These are phyloP conservation scores for Boletus patriciae DNA, from an alignment of 768 basidiomycete genomes.

Conservation along the genomic window DNA sequence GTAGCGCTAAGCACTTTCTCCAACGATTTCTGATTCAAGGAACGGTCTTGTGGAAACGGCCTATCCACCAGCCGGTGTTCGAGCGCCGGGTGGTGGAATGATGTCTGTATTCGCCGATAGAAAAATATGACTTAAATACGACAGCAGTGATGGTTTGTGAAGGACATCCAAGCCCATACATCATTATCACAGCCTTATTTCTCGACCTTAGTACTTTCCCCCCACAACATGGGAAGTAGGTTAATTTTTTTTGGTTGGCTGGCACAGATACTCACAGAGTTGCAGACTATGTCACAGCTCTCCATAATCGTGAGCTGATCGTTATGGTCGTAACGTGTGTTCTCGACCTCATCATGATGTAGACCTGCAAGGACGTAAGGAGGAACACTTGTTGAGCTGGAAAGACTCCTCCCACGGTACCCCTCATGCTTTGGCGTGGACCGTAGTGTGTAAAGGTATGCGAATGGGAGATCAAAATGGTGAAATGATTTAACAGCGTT, in stretches of 20 bases:
- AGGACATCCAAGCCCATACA: neutral
- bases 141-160: neutral
- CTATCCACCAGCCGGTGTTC: slow-evolving; percentile 4
- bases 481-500: slow-evolving; percentile 1
- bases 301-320: slow-evolving; percentile 48
- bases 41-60: neutral
- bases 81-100: neutral
- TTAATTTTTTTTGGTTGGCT: neutral
- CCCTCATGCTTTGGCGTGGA: slow-evolving; percentile 47
- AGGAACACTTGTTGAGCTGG: slow-evolving; percentile 41
- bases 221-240: slow-evolving; percentile 27
- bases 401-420: slow-evolving; percentile 42
- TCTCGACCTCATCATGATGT: neutral
- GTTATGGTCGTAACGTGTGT: neutral
- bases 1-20: neutral
- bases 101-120: slow-evolving; percentile 8
- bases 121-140: slow-evolving; percentile 27
- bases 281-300: slow-evolving; percentile 33
- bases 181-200: neutral
- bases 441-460: slow-evolving; percentile 57
- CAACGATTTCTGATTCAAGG: slow-evolving; percentile 1
- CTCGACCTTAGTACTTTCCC: neutral
- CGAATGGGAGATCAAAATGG: neutral
- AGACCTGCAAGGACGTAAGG: slow-evolving; percentile 40
- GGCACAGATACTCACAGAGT: slow-evolving; percentile 10